Conservation (phyloP, 73 alveolate species). For the Paramecium primaurelia region DNA sequence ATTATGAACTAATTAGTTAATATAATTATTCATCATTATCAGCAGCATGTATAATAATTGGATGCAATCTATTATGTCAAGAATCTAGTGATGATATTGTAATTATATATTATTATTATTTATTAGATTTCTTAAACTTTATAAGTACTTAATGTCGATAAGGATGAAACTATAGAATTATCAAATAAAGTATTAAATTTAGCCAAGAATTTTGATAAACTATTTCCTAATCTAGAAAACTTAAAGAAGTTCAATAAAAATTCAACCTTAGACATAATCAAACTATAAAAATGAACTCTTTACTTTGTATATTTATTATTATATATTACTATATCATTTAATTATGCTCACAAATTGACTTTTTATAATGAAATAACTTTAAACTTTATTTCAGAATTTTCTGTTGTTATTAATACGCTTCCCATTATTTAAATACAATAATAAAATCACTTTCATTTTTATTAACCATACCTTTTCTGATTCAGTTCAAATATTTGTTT, state of each 20-base stretch:
- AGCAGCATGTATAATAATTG: slow-evolving; percentile 50
- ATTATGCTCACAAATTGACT: slow-evolving; percentile 48
- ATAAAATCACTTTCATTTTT: slow-evolving; percentile 11
- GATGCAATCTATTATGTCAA: slow-evolving; percentile 19
- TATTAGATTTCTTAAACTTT: not conserved
- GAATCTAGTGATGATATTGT: not conserved
- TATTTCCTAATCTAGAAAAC: slow-evolving; percentile 55
- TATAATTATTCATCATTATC: slow-evolving; percentile 37
- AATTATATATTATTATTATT: not conserved
- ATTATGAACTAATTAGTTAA: slow-evolving; percentile 49
- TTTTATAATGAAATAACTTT: slow-evolving; percentile 45
- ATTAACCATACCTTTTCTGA: slow-evolving; percentile 46
- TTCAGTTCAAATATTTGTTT: slow-evolving; percentile 38
- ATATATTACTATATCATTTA: slow-evolving; percentile 30
- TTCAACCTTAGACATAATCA: not conserved
- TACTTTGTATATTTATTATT: not conserved
- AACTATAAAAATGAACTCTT: not conserved
- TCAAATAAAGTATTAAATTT: slow-evolving; percentile 39
- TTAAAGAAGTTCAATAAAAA: slow-evolving; percentile 52
- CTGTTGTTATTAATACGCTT: slow-evolving; percentile 39
- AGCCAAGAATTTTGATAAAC: slow-evolving; percentile 57
- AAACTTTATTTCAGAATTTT: slow-evolving; percentile 14
- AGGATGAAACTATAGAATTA: slow-evolving; percentile 48
- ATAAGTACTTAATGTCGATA: not conserved
- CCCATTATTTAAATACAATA: slow-evolving; percentile 35